Percentiles rank a stretch among this genome's conserved stretches.
These are phyloP conservation scores for Mycena maculata DNA, from an alignment of 768 basidiomycete genomes.

Conservation along the genomic window DNA sequence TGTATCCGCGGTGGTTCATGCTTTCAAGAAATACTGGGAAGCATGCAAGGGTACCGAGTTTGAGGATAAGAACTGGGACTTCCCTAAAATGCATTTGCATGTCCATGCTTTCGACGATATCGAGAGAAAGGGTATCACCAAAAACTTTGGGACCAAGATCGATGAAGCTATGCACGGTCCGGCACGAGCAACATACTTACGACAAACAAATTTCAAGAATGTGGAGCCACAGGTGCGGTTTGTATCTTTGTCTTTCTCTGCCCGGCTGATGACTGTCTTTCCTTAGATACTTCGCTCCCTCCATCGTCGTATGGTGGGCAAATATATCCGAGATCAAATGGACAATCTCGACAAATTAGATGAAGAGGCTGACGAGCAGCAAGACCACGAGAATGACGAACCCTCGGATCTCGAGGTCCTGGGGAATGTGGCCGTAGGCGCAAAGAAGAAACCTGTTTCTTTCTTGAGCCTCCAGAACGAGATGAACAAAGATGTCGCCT, in stretches of 20 bases:
- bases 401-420: neutral
- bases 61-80: conserved; percentile 44
- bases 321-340: neutral
- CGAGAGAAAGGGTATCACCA: conserved; percentile 43
- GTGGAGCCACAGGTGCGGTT: conserved; percentile 44
- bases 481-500: neutral
- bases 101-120: conserved; percentile 49
- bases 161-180: conserved; percentile 46
- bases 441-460: neutral
- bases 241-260: neutral
- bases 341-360: neutral
- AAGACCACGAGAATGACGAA: neutral
- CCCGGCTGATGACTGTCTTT: neutral
- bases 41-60: neutral
- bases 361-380: neutral
- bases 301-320: neutral
- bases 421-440: neutral
- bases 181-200: conserved; percentile 41
- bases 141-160: conserved; percentile 45
- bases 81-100: conserved; percentile 50
- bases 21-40: neutral
- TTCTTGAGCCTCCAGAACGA: neutral
- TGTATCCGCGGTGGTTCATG: neutral
- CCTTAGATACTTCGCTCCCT: neutral
- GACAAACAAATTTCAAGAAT: conserved; percentile 48